These are phyloP conservation scores for Esteya vermicola DNA, from an alignment of 2,329 filamentous ascomycete species.

Conservation along the genomic window DNA sequence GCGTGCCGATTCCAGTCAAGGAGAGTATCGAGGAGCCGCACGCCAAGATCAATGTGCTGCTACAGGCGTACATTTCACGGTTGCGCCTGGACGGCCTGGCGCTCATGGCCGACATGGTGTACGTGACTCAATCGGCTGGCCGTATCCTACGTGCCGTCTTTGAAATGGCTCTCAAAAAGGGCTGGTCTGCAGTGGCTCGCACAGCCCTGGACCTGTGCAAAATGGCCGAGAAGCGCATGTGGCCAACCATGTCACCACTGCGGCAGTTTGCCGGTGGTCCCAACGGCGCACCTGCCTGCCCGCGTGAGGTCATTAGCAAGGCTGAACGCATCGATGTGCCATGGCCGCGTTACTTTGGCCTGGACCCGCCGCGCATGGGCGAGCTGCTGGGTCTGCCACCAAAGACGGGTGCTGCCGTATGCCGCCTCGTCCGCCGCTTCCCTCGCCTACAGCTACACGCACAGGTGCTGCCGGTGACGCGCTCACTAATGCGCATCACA, in stretches of 20 bases:
- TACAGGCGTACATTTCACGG: slow-evolving; percentile 92
- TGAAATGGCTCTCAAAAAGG: slow-evolving; percentile 93
- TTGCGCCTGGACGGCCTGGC: slow-evolving; percentile 88
- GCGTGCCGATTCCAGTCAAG: slow-evolving; percentile 92
- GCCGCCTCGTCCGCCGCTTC: slow-evolving; percentile 78
- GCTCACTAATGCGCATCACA: slow-evolving; percentile 83
- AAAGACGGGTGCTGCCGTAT: slow-evolving; percentile 74
- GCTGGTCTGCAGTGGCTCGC: slow-evolving; percentile 87
- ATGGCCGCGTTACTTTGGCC: slow-evolving; percentile 88
- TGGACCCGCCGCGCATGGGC: slow-evolving; percentile 92
- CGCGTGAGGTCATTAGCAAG: slow-evolving; percentile 77
- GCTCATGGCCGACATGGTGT: slow-evolving; percentile 96
- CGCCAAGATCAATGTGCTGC: slow-evolving; percentile 92
- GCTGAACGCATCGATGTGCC: slow-evolving; percentile 89
- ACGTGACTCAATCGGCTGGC: slow-evolving; percentile 93
- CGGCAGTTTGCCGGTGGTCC: slow-evolving; percentile 59
- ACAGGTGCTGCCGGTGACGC: slow-evolving; percentile 85
- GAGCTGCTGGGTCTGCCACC: slow-evolving; percentile 81
- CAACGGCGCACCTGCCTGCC: slow-evolving; percentile 39
- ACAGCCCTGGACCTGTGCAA: slow-evolving; percentile 90
- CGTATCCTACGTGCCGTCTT: slow-evolving; percentile 93
- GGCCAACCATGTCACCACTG: slow-evolving; percentile 95
- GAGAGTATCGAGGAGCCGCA: slow-evolving; percentile 94
- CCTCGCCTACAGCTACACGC: slow-evolving; percentile 86
- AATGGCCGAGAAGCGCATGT: slow-evolving; percentile 99